A percentile compares a stretch with the other conserved stretches of the same genome.
phyloP scores from a whole-genome alignment of 768 basidiomycete species.

The Exidia glandulosa region DNA sequence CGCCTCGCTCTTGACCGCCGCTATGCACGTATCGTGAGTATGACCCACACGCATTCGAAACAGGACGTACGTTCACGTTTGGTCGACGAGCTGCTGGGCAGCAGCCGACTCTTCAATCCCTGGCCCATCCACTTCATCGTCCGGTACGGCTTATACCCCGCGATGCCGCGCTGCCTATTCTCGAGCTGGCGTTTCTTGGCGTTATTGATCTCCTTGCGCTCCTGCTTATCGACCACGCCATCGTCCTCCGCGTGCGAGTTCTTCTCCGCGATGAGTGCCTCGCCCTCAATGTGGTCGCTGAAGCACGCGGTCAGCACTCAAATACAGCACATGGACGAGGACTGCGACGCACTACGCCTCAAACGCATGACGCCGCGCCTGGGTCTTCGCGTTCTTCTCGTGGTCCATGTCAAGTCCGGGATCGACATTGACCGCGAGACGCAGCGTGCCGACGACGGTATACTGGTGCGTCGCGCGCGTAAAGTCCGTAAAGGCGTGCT shows the following conservation, averaged over 20 bases:
- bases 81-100: constrained; percentile 4
- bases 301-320: neutral
- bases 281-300: constrained; percentile 37
- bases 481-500: constrained; percentile 36
- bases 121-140: constrained; percentile 27
- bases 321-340: neutral
- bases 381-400: constrained; percentile 8
- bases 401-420: constrained; percentile 25
- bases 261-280: constrained; percentile 27
- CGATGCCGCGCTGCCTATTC: constrained; percentile 28
- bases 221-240: constrained; percentile 20
- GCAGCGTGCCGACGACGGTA: constrained; percentile 25
- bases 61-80: constrained; percentile 16
- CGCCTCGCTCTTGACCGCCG: no score
- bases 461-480: constrained; percentile 31
- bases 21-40: no score
- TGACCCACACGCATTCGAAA: no score
- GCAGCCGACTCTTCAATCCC: constrained; percentile 20
- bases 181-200: constrained; percentile 35
- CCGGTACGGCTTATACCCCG: constrained; percentile 23
- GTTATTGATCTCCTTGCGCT: constrained; percentile 24
- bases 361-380: constrained; percentile 27
- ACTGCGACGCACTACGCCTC: constrained; percentile 21
- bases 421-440: constrained; percentile 26
- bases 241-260: constrained; percentile 32